phyloP scores from a whole-genome alignment of 805 yeast genomes.

The Yamadazyma kitorensis region DNA sequence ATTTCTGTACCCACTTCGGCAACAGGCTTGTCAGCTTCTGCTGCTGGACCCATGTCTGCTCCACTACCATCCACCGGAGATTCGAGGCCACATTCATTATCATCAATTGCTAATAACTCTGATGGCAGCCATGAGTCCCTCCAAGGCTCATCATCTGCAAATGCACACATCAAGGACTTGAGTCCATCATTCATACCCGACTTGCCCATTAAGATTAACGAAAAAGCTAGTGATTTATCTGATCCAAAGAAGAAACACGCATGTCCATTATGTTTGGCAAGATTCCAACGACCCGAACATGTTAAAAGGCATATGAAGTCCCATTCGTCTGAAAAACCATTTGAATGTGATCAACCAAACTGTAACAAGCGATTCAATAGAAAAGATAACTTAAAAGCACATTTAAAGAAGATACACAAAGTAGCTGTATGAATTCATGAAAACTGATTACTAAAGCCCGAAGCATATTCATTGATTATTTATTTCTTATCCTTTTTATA shows the following conservation, averaged over 20 bases:
- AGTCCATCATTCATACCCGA: constrained; percentile 16
- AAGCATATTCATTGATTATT: too few species aligned
- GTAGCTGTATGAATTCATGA: background rate
- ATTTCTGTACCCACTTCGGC: background rate
- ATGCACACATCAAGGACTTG: constrained; percentile 1
- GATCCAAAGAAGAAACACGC: constrained; percentile 57
- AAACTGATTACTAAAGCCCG: too few species aligned
- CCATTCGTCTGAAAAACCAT: constrained; percentile 58
- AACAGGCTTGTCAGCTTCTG: background rate
- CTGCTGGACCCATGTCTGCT: too few species aligned
- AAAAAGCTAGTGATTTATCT: constrained; percentile 9
- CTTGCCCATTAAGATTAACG: constrained; percentile 14
- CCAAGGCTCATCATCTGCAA: background rate
- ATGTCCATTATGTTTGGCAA: constrained; percentile 61
- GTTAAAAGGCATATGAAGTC: constrained; percentile 62
- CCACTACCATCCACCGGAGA: too few species aligned
- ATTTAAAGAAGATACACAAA: constrained; percentile 60
- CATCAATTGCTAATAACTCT: too few species aligned
- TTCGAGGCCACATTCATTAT: too few species aligned
- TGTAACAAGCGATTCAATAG: constrained; percentile 58
- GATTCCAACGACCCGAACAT: constrained; percentile 70
- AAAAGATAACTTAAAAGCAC: constrained; percentile 59
- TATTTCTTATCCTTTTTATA: too few species aligned
- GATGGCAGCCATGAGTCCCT: too few species aligned
- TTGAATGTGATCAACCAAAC: constrained; percentile 47